phyloP scores from a whole-genome alignment of 805 yeast genomes.

The Lipomyces sp. region DNA sequence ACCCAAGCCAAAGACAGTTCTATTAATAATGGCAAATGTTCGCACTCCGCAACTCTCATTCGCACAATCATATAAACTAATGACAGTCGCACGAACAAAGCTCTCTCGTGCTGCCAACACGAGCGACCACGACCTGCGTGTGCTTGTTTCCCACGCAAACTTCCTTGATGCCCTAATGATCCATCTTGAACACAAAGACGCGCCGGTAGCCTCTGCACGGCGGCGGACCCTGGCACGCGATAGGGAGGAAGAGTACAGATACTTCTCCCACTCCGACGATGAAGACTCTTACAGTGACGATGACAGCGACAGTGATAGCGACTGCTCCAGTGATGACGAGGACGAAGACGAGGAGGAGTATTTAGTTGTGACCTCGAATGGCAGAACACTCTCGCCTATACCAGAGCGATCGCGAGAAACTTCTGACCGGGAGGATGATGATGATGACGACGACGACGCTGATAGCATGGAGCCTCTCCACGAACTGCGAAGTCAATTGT shows the following conservation, averaged over 20 bases:
- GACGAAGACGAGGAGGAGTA: constrained; percentile 41
- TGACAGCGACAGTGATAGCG: constrained; percentile 29
- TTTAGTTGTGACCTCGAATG: constrained; percentile 38
- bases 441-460: constrained; percentile 35
- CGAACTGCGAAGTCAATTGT: constrained; percentile 14
- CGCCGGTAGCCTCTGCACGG: constrained; percentile 29
- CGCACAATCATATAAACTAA: constrained; percentile 63
- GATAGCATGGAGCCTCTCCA: constrained; percentile 14
- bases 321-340: constrained; percentile 34
- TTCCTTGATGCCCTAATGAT: constrained; percentile 69
- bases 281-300: constrained; percentile 46
- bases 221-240: constrained; percentile 10
- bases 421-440: constrained; percentile 38
- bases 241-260: constrained; percentile 27
- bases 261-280: constrained; percentile 41
- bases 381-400: constrained; percentile 43
- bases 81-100: constrained; percentile 66
- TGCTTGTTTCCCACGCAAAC: constrained; percentile 72
- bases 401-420: constrained; percentile 40
- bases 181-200: constrained; percentile 38
- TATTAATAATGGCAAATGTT: neutral
- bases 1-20: neutral
- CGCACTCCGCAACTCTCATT: constrained; percentile 28
- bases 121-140: constrained; percentile 61
- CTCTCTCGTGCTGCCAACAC: constrained; percentile 65